These are phyloP conservation scores for Tritrichomonas musculus DNA, from an alignment of 208 protist species.

Conservation along the genomic window DNA sequence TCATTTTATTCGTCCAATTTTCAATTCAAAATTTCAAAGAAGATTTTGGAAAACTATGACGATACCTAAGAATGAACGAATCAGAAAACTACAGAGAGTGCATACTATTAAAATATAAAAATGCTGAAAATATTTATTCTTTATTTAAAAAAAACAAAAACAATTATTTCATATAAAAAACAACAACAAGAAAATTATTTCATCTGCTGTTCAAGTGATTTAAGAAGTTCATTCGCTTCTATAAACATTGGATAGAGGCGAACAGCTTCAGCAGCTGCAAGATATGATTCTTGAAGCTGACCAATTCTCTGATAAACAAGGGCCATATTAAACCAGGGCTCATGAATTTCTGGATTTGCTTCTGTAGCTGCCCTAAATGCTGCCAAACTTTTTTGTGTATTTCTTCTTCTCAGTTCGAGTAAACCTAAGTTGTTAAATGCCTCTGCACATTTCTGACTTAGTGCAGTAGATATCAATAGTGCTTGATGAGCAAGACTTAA, in stretches of 20 bases:
- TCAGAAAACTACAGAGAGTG: too few species aligned
- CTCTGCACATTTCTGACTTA: not conserved
- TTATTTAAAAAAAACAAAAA: too few species aligned
- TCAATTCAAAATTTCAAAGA: too few species aligned
- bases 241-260: not conserved
- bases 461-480: not conserved
- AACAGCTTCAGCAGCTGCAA: not conserved
- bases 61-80: too few species aligned
- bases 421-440: slow-evolving; percentile 15
- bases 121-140: too few species aligned
- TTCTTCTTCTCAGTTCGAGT: not conserved
- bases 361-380: not conserved
- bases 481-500: slow-evolving; percentile 8
- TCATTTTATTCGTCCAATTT: too few species aligned
- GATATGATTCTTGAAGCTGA: slow-evolving; percentile 7
- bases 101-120: too few species aligned
- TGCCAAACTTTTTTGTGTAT: not conserved
- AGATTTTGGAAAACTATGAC: too few species aligned
- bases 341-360: slow-evolving; percentile 30
- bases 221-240: not conserved
- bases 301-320: slow-evolving; percentile 5
- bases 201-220: not conserved
- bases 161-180: too few species aligned
- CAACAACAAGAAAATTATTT: too few species aligned
- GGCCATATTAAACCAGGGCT: slow-evolving; percentile 26